Conservation (phyloP, 2,329 filamentous ascomycete genomes). For the Exophiala sp. region DNA sequence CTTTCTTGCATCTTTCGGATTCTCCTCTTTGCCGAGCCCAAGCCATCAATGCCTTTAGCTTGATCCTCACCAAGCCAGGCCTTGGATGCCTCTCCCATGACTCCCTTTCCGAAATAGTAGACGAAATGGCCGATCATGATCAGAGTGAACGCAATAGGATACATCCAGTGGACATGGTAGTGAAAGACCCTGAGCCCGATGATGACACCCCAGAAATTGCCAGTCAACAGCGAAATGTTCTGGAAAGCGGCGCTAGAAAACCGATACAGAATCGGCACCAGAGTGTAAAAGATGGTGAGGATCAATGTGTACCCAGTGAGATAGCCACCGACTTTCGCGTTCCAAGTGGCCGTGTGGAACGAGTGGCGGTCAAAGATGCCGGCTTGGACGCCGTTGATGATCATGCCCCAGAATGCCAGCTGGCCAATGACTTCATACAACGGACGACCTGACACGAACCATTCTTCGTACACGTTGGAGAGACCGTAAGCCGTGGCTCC, state of each 20-base stretch:
- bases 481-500: slow-evolving; percentile 89
- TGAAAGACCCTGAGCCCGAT: slow-evolving; percentile 86
- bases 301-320: slow-evolving; percentile 83
- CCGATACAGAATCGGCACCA: slow-evolving; percentile 81
- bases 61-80: slow-evolving; percentile 90
- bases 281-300: slow-evolving; percentile 76
- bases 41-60: slow-evolving; percentile 68
- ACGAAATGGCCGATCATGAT: slow-evolving; percentile 80
- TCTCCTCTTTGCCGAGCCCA: slow-evolving; percentile 79
- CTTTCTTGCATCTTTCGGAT: slow-evolving; percentile 37
- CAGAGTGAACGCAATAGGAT: slow-evolving; percentile 89
- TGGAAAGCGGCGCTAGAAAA: slow-evolving; percentile 90
- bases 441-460: slow-evolving; percentile 77
- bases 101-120: slow-evolving; percentile 79
- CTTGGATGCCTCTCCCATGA: slow-evolving; percentile 83
- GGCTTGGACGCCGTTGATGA: slow-evolving; percentile 87
- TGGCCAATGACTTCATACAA: slow-evolving; percentile 92
- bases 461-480: slow-evolving; percentile 89
- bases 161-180: slow-evolving; percentile 75
- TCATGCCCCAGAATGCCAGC: slow-evolving; percentile 76
- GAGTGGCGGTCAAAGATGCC: slow-evolving; percentile 80
- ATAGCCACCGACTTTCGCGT: slow-evolving; percentile 67
- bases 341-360: slow-evolving; percentile 62
- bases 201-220: slow-evolving; percentile 94
- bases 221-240: slow-evolving; percentile 89